Percentiles rank a stretch among this genome's conserved stretches.
Evolutionary conservation across 306 rosid species (phyloP).

Genomic region (Prunus mongolica): DNA sequence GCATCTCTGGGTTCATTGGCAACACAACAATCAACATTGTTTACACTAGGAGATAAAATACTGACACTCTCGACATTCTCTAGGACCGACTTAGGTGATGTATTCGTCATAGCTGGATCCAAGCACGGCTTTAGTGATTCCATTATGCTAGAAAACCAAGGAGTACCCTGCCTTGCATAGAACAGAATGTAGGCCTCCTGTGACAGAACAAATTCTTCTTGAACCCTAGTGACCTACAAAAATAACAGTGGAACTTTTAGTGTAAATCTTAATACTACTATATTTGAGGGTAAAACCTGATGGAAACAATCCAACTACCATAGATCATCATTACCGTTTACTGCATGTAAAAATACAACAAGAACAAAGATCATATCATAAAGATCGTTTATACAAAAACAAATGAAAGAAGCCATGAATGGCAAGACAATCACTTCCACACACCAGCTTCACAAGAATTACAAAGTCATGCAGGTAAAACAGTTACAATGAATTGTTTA

Average conservation of each 20-base stretch:
- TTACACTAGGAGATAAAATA: conserved; percentile 4
- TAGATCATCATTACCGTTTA: background rate
- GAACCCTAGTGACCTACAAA: conserved; percentile 63
- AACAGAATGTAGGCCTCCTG: conserved; percentile 81
- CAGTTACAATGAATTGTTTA: background rate
- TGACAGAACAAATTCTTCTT: conserved; percentile 53
- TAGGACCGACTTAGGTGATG: conserved; percentile 74
- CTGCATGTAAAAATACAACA: background rate
- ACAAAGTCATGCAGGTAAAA: background rate
- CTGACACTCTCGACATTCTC: conserved; percentile 33
- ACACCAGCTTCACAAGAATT: background rate
- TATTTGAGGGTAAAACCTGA: background rate
- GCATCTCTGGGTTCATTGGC: conserved; percentile 18
- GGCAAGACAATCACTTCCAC: background rate
- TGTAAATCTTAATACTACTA: background rate
- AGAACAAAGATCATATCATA: background rate
- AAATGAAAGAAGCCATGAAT: background rate
- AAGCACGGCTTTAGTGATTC: conserved; percentile 21
- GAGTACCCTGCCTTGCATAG: conserved; percentile 71
- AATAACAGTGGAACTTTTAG: background rate
- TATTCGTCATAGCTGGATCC: conserved; percentile 20
- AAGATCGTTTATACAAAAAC: background rate
- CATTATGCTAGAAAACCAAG: conserved; percentile 59
- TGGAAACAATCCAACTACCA: background rate
- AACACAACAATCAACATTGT: conserved; percentile 6